Percentiles rank a stretch among this genome's conserved stretches.
These are phyloP conservation scores for Euphrasia confusa DNA, from an alignment of 257 asterid species.

Conservation along the genomic window DNA sequence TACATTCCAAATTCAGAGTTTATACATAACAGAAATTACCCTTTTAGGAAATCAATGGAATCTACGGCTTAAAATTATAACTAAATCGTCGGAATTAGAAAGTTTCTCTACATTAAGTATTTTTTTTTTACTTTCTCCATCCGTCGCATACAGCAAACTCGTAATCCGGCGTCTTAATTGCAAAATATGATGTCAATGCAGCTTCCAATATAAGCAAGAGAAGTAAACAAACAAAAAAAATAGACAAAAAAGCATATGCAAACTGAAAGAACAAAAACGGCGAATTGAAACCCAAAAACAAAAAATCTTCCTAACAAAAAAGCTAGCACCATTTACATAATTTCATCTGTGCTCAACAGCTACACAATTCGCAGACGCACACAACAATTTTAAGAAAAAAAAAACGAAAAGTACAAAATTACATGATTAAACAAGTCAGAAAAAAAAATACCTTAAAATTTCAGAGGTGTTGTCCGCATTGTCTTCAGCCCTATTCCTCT, in stretches of 20 bases:
- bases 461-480: conserved; percentile 58
- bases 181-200: conserved; percentile 8
- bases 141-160: conserved; percentile 1
- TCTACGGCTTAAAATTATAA: conserved; percentile 1
- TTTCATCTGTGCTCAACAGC: conserved; percentile 1
- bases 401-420: not conserved
- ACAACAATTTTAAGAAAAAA: not conserved
- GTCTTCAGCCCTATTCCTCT: conserved; percentile 69
- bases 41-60: not conserved
- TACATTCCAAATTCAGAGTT: conserved; percentile 30
- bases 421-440: not conserved
- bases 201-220: conserved; percentile 18
- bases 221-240: not conserved
- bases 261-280: not conserved
- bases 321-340: conserved; percentile 3
- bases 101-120: conserved; percentile 2
- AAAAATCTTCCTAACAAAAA: not conserved
- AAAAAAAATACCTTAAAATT: conserved; percentile 44
- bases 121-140: conserved; percentile 13
- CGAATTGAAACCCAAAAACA: not conserved
- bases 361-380: conserved; percentile 13
- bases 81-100: not conserved
- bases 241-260: not conserved
- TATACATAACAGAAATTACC: conserved; percentile 7
- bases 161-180: not conserved